phyloP scores from a whole-genome alignment of 805 yeast species.

The Hanseniaspora meyeri region DNA sequence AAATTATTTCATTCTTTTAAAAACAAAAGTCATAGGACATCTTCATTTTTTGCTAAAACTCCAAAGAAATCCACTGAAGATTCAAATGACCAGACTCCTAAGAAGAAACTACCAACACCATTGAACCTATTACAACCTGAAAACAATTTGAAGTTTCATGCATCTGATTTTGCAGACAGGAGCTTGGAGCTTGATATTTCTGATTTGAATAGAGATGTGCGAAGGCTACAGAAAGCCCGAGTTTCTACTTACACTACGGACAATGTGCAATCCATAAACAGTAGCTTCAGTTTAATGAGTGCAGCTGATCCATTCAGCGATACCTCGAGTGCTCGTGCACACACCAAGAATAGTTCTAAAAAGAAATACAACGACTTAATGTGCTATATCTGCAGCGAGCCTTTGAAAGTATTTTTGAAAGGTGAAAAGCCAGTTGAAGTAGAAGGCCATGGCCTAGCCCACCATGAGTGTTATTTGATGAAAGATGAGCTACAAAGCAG shows the following conservation, averaged over 20 bases:
- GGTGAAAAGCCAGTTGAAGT: conserved; percentile 35
- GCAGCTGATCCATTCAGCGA: background rate
- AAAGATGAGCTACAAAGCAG: conserved; percentile 17
- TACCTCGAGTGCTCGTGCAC: background rate
- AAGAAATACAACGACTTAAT: conserved; percentile 22
- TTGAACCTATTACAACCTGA: conserved; percentile 17
- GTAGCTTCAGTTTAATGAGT: background rate
- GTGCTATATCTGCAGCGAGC: conserved; percentile 38
- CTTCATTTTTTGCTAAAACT: background rate
- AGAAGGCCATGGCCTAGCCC: conserved; percentile 35
- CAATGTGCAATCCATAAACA: background rate
- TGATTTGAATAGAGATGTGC: background rate
- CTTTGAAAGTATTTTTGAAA: conserved; percentile 28
- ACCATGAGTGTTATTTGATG: conserved; percentile 33
- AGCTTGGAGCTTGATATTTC: background rate
- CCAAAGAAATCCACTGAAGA: background rate
- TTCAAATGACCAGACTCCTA: background rate
- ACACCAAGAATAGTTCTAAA: conserved; percentile 8
- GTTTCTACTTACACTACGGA: background rate
- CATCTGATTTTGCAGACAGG: background rate
- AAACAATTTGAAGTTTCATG: conserved; percentile 10
- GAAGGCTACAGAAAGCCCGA: background rate
- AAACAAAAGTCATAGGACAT: background rate
- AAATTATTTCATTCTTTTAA: background rate
- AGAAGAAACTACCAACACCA: conserved; percentile 14